Conservation (phyloP, 805 yeast genomes). For the Lipomyces spencermartinsiae region DNA sequence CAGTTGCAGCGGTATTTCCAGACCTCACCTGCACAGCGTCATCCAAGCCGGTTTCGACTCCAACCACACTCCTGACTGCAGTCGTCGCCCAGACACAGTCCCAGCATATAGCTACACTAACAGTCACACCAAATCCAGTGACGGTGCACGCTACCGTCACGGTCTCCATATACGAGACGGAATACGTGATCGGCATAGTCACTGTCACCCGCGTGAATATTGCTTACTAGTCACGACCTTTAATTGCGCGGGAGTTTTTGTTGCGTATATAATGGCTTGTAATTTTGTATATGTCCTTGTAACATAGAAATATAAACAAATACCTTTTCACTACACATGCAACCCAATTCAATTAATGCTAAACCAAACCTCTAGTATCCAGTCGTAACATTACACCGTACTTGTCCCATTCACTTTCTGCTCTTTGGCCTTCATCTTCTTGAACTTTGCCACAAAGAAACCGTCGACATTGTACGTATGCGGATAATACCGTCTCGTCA, state of each 20-base stretch:
- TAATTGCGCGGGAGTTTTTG: neutral
- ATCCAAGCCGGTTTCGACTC: neutral
- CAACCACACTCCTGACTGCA: neutral
- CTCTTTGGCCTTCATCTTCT: slow-evolving; percentile 56
- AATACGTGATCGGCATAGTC: neutral
- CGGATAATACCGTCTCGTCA: slow-evolving; percentile 96
- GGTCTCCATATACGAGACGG: slow-evolving; percentile 2
- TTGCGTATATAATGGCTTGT: neutral
- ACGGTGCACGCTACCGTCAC: slow-evolving; percentile 1
- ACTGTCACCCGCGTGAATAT: neutral
- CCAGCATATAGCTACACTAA: neutral
- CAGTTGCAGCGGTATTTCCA: neutral
- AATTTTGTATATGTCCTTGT: neutral
- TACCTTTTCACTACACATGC: neutral
- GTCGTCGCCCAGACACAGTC: neutral
- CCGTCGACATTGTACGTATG: slow-evolving; percentile 99
- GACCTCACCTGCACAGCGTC: slow-evolving; percentile 1
- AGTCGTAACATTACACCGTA: neutral
- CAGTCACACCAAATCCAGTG: slow-evolving; percentile 2
- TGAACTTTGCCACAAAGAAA: slow-evolving; percentile 94
- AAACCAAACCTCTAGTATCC: neutral
- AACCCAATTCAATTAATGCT: neutral
- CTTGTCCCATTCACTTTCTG: slow-evolving; percentile 16
- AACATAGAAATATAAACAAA: neutral
- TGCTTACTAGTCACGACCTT: neutral